Evolutionary conservation across 352 stramenopile species (phyloP).

Genomic region (Phytophthora multivora): DNA sequence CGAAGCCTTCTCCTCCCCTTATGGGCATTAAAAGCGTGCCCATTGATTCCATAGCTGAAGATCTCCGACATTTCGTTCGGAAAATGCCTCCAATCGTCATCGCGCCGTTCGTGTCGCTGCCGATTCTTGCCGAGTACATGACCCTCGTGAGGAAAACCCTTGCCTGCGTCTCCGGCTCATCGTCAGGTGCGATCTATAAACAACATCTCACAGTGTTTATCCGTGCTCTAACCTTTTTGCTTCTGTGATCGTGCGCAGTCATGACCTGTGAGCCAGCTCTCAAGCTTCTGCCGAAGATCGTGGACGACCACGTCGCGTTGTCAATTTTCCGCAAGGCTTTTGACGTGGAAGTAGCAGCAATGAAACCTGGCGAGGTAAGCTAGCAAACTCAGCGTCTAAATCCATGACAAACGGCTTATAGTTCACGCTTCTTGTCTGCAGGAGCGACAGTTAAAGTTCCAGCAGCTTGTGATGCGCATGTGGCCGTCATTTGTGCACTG

Average conservation of each 20-base stretch:
- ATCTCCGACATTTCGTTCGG: constrained; percentile 51
- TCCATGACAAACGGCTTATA: neutral
- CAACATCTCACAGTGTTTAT: neutral
- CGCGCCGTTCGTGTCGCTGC: constrained; percentile 63
- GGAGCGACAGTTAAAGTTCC: constrained; percentile 67
- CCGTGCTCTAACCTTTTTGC: neutral
- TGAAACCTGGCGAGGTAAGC: constrained; percentile 54
- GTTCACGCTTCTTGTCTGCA: constrained; percentile 2
- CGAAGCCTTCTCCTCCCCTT: constrained; percentile 47
- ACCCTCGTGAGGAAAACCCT: constrained; percentile 61
- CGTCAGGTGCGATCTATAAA: constrained; percentile 35
- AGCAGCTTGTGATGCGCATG: constrained; percentile 77
- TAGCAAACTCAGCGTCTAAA: neutral
- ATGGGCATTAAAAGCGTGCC: constrained; percentile 76
- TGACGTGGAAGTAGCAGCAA: constrained; percentile 46
- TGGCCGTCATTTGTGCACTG: constrained; percentile 75
- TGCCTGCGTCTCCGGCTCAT: constrained; percentile 38
- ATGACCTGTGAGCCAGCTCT: constrained; percentile 69
- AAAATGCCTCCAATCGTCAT: constrained; percentile 77
- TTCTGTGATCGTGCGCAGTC: constrained; percentile 26
- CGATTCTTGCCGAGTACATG: constrained; percentile 81
- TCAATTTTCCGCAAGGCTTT: constrained; percentile 67
- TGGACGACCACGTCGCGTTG: constrained; percentile 72
- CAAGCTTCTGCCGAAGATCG: constrained; percentile 69
- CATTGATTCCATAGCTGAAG: constrained; percentile 50